These are phyloP conservation scores for Cryptococcus sp. DNA, from an alignment of 1,284 basidiomycete species.

Conservation along the genomic window DNA sequence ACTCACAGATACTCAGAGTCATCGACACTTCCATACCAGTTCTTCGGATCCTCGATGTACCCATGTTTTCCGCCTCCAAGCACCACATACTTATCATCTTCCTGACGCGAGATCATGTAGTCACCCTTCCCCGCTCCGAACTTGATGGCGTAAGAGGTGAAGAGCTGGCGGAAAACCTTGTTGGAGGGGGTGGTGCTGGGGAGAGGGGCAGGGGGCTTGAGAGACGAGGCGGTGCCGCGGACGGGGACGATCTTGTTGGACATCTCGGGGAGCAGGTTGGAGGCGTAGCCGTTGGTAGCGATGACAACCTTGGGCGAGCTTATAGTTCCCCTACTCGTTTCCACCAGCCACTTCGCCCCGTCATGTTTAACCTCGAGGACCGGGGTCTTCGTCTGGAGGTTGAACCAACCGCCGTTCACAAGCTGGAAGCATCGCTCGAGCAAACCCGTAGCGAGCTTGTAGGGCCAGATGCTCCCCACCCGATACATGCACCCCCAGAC, in stretches of 20 bases:
- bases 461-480: constrained; percentile 15
- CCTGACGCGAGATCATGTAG: constrained; percentile 17
- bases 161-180: constrained; percentile 8
- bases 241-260: constrained; percentile 15
- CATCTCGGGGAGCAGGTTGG: constrained; percentile 7
- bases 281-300: constrained; percentile 8
- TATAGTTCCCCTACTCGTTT: constrained; percentile 2
- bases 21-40: no score
- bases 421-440: constrained; percentile 5
- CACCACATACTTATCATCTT: constrained; percentile 10
- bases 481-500: constrained; percentile 12
- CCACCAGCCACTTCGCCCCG: neutral
- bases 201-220: constrained; percentile 6
- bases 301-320: constrained; percentile 6
- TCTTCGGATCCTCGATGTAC: no score
- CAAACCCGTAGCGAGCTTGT: constrained; percentile 14
- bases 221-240: constrained; percentile 7
- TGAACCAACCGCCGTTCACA: constrained; percentile 8
- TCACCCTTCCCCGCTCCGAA: constrained; percentile 2
- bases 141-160: constrained; percentile 13
- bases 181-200: constrained; percentile 4
- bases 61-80: no score
- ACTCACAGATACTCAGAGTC: no score
- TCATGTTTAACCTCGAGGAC: neutral
- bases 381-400: constrained; percentile 12